phyloP scores from a whole-genome alignment of 495 filamentous ascomycete species.

The Aspergillus ostianus region DNA sequence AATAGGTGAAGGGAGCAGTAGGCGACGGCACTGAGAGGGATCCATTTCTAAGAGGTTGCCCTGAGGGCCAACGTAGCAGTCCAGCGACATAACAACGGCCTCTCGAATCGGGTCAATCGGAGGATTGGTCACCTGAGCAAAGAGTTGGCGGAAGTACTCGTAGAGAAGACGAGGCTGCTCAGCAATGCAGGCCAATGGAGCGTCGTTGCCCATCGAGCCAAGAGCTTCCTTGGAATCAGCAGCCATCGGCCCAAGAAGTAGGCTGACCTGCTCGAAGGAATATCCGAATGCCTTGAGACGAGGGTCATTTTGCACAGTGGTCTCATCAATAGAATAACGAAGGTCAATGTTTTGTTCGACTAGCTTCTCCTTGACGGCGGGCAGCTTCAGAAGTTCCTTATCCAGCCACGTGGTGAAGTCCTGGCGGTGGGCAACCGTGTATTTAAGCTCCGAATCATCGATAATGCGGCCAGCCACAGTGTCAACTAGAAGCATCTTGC shows the following conservation, averaged over 20 bases:
- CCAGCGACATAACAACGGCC: constrained; percentile 98
- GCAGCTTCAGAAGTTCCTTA: constrained; percentile 77
- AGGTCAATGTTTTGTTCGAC: constrained; percentile 60
- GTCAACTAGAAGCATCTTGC: constrained; percentile 97
- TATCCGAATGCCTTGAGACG: constrained; percentile 90
- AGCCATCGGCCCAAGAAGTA: constrained; percentile 95
- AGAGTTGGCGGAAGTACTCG: constrained; percentile 98
- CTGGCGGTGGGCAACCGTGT: constrained; percentile 76
- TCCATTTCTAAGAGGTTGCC: constrained; percentile 98
- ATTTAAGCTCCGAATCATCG: constrained; percentile 91
- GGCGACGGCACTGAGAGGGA: constrained; percentile 78
- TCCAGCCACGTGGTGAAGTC: constrained; percentile 91
- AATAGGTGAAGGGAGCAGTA: constrained; percentile 87
- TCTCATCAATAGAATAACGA: constrained; percentile 61
- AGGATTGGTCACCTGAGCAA: constrained; percentile 98
- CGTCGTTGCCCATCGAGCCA: constrained; percentile 99
- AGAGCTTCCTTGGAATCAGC: constrained; percentile 99
- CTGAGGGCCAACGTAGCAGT: constrained; percentile 96
- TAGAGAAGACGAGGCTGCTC: constrained; percentile 86
- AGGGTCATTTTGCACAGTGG: constrained; percentile 80
- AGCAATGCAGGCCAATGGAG: constrained; percentile 88
- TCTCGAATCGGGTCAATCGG: constrained; percentile 98
- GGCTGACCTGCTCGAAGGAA: constrained; percentile 92
- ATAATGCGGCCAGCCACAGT: constrained; percentile 95
- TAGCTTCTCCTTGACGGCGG: constrained; percentile 66